Base-by-base conservation (phyloP, 495 filamentous ascomycete genomes). In the Hypoxylon subgilvum region DNA sequence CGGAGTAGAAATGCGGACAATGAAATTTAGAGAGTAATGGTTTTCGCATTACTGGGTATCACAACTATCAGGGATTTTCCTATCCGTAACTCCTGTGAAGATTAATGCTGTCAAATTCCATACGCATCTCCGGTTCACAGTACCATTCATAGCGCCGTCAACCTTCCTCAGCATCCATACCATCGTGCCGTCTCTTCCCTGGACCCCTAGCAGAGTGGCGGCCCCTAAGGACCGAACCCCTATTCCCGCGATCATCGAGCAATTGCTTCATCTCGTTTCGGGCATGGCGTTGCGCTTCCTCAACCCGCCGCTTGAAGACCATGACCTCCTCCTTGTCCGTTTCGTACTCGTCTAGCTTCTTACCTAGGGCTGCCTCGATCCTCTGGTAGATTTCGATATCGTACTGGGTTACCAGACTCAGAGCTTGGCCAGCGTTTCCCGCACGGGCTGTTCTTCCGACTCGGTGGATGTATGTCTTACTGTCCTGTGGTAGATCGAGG, bases 391-490 rank as follows among this genome's bases (percentile, higher is more conserved):
- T 76, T 68, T 97, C 94, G 21, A 96, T 67, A 64, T 97, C 94
- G 55, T 97, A 97, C 68, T 98, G 94, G 3, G 88, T 95, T 2
- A 93, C 86, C 6, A 97, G 72, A 19, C 79, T 86, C 32, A 96
- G 81, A 1, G 92, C 91, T 25, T 88, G 79, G n/a, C 93, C 93
- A 18, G 84, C 85, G 66, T 90, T 90, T 10, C 93, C 93, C 0
- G 94, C 93, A 71, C 94, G 82, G 0, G 94, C 94, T 0, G 94
- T 98, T 55, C 94, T 87, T 5, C 94, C 94, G 2, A 97, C 93
- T 32, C 94, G 86, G 69, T 98, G 94, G 44, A 98, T 89, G 65
- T 97, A 98, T 0, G 91, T 96, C 72, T 96, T 94, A 65, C 61
- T 64, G 55, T 93, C 90, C 10, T 78, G 77, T 0, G 90, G 89